Evolutionary conservation across 2,329 filamentous ascomycete species (phyloP).

Genomic region (Cadophora luteo-olivacea): DNA sequence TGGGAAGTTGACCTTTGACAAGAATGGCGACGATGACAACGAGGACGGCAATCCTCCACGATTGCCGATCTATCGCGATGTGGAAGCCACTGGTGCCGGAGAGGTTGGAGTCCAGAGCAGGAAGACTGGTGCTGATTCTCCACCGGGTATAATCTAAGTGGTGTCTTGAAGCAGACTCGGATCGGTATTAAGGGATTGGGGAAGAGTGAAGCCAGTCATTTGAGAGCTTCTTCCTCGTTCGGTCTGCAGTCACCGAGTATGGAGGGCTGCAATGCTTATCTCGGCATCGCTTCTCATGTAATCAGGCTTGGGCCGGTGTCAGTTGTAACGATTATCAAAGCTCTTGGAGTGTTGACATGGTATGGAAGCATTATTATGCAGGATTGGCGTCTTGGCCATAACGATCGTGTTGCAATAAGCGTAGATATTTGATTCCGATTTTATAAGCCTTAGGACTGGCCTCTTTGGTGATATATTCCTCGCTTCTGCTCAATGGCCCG

Average conservation of each 20-base stretch:
- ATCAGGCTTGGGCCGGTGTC: background rate
- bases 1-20: constrained; percentile 5
- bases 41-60: background rate
- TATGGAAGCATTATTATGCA: background rate
- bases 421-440: background rate
- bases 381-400: background rate
- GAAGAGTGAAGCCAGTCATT: background rate
- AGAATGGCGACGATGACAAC: background rate
- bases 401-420: background rate
- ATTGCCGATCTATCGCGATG: constrained; percentile 2
- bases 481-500: too few relatives aligned
- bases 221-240: background rate
- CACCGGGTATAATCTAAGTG: constrained; percentile 4
- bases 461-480: background rate
- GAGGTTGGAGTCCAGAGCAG: background rate
- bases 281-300: background rate
- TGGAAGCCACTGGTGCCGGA: background rate
- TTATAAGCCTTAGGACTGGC: background rate
- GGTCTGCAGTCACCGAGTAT: background rate
- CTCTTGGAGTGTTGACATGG: background rate
- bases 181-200: background rate
- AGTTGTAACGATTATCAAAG: background rate
- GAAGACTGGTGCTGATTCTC: constrained; percentile 9
- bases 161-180: background rate
- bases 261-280: too few relatives aligned